Conservation (phyloP, 345 rosid species). For the Lepidium didymum region DNA sequence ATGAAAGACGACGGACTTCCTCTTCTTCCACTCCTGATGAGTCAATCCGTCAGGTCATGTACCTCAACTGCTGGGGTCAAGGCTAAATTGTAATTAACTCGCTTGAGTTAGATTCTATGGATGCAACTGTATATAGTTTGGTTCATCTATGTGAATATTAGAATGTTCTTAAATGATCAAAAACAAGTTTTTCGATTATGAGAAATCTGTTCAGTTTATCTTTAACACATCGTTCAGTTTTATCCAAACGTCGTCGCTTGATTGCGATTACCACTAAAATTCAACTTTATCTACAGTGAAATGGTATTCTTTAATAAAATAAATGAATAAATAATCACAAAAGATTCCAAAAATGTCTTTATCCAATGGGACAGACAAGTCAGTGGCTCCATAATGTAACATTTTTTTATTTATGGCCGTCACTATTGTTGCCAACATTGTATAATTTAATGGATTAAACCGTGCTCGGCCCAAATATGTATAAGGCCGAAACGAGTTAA, state of each 20-base stretch:
- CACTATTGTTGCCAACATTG: background rate
- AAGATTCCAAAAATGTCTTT: slow-evolving; percentile 17
- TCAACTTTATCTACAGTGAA: slow-evolving; percentile 13
- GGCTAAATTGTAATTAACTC: slow-evolving; percentile 19
- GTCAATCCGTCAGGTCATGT: slow-evolving; percentile 73
- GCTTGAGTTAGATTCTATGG: background rate
- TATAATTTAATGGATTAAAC: background rate
- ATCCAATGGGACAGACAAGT: slow-evolving; percentile 17
- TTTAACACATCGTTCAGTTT: background rate
- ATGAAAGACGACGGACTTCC: slow-evolving; percentile 15
- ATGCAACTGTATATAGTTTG: slow-evolving; percentile 14
- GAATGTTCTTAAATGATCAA: background rate
- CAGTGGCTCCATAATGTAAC: background rate
- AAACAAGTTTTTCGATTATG: slow-evolving; percentile 1
- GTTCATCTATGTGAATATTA: slow-evolving; percentile 1
- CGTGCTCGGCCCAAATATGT: background rate
- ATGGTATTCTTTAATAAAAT: background rate
- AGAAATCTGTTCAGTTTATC: slow-evolving; percentile 1
- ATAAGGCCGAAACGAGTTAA: background rate
- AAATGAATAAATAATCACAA: background rate
- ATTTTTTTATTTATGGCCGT: background rate
- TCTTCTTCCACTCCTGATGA: slow-evolving; percentile 50
- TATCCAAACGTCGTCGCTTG: background rate
- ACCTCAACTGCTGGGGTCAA: slow-evolving; percentile 89
- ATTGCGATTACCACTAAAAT: slow-evolving; percentile 7